Evolutionary conservation across 805 yeast species (phyloP), one percentile per base, ranked within the genome.

Genomic region (Monosporozyma solicola): DNA sequence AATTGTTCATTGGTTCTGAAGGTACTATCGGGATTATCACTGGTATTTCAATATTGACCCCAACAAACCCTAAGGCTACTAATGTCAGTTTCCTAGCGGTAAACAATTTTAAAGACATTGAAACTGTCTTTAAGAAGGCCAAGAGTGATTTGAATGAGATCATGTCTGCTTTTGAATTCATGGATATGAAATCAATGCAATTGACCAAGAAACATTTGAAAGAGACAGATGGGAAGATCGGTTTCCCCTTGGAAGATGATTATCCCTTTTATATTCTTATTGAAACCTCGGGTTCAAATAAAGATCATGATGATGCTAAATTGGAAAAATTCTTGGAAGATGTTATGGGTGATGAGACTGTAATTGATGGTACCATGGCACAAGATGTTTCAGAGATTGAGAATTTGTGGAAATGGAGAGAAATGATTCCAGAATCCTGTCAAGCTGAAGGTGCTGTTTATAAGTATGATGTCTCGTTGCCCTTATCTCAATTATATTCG

Each of bases 381-480:
- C 96, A 90, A 69, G 97, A 91, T 68, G 97, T 88, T 72, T 76
- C 94, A 1, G 98, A 94, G 70, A 71, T 87, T 55, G 76, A 75
- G 55, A 82, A 82, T 53, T 77, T 94, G 61, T 94, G 99, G 99
- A 74, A 83, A 35, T 94, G 98, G 98, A 83, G 99, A 73, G 99
- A 94, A 72, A 79, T 85, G 57, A 82, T 92, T 57, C 89, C 97
- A 43, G 99, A 94, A 72, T 91, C 96, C 6, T 78, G 87, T 6
- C 85, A 87, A 50, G 77, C 80, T 55, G 82, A 77, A 39, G 98
- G 99, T 51, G 99, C 98, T 61, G 97, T 92, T 51, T 94, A 92
- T 75, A 94, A 94, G 73, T 94, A 94, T 66, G 99, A 94, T 62
- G 97, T 94, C 41, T 90, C 97, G 3, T 73, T 94, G 55, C 98